Evolutionary conservation across 2,329 filamentous ascomycete species (phyloP).

Genomic region (Diaporthe sp.): DNA sequence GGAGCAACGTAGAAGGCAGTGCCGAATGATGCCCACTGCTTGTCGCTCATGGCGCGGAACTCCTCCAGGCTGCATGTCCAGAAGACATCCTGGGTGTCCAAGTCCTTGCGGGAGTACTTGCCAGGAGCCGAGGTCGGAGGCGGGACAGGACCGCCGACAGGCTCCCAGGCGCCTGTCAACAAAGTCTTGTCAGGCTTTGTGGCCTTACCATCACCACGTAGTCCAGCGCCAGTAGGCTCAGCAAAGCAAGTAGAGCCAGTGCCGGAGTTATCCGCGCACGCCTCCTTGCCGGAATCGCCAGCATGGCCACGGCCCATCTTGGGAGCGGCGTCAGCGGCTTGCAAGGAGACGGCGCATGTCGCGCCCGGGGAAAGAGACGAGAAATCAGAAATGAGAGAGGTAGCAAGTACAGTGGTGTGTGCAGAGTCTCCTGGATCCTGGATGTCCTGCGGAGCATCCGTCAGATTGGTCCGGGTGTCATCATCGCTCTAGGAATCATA

Average conservation of each 20-base stretch:
- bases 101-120: slow-evolving; percentile 25
- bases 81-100: slow-evolving; percentile 1
- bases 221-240: too few species aligned
- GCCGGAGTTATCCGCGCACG: background rate
- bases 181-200: background rate
- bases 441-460: slow-evolving; percentile 15
- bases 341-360: background rate
- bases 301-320: background rate
- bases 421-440: background rate
- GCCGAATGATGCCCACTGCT: slow-evolving; percentile 33
- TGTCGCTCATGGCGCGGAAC: slow-evolving; percentile 27
- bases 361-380: background rate
- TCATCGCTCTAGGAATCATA: slow-evolving; percentile 11
- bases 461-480: background rate
- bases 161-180: background rate
- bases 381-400: background rate
- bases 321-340: background rate
- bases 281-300: background rate
- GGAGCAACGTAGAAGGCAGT: slow-evolving; percentile 31
- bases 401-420: background rate
- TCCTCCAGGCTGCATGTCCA: slow-evolving; percentile 37
- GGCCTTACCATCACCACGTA: too few species aligned
- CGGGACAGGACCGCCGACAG: background rate
- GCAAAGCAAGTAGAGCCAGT: background rate
- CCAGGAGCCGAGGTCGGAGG: background rate